Percentiles rank a stretch among this genome's conserved stretches.
Evolutionary conservation across 2,329 filamentous ascomycete genomes (phyloP).

Genomic region (Monosporascus sp.): DNA sequence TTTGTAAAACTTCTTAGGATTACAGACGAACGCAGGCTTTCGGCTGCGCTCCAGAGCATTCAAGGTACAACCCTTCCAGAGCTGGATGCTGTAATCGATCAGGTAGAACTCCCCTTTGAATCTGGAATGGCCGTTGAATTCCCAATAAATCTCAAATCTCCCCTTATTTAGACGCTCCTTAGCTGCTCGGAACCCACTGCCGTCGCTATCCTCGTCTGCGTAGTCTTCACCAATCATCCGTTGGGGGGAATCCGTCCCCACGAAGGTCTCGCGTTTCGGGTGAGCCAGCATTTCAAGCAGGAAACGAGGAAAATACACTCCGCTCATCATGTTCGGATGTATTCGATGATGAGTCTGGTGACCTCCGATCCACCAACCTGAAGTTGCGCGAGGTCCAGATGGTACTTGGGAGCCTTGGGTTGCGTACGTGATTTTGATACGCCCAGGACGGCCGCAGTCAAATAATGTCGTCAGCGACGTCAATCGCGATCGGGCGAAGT

Average conservation of each 20-base stretch:
- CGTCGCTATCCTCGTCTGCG: neutral
- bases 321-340: neutral
- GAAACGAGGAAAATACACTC: neutral
- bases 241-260: neutral
- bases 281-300: neutral
- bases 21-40: neutral
- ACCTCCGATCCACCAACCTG: neutral
- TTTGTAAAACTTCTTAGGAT: neutral
- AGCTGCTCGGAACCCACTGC: neutral
- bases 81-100: neutral
- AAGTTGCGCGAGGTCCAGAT: neutral
- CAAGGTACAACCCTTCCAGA: neutral
- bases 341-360: neutral
- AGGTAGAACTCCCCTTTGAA: neutral
- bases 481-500: neutral
- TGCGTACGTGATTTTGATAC: neutral
- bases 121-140: neutral
- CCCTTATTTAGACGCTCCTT: neutral
- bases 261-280: neutral
- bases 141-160: neutral
- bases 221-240: neutral
- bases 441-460: neutral
- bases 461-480: neutral
- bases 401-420: neutral
- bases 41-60: neutral